These are phyloP conservation scores for Rhinocladiella mackenziei DNA, from an alignment of 2,329 filamentous ascomycete genomes.

Conservation along the genomic window DNA sequence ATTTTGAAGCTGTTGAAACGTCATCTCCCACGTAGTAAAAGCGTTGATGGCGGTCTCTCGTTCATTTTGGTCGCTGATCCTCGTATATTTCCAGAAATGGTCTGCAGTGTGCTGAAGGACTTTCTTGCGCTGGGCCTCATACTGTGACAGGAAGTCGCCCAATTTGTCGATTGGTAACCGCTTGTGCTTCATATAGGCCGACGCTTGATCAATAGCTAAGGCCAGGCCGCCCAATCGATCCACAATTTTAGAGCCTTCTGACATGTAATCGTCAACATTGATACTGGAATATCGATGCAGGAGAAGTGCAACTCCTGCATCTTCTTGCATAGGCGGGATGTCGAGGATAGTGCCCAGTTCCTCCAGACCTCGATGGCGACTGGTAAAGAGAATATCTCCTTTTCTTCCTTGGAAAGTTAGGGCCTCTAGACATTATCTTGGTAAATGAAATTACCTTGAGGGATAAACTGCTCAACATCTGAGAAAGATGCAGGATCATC, in stretches of 20 bases:
- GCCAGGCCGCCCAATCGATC: slow-evolving; percentile 4
- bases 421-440: neutral
- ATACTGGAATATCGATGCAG: slow-evolving; percentile 4
- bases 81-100: slow-evolving; percentile 5
- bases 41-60: slow-evolving; percentile 6
- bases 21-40: slow-evolving; percentile 9
- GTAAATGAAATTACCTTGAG: slow-evolving; percentile 2
- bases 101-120: slow-evolving; percentile 7
- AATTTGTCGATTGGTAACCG: slow-evolving; percentile 2
- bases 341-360: slow-evolving; percentile 5
- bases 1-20: slow-evolving; percentile 2
- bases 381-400: slow-evolving; percentile 7
- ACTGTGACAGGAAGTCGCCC: slow-evolving; percentile 1
- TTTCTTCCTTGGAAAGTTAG: slow-evolving; percentile 3
- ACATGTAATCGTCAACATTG: slow-evolving; percentile 3
- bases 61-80: slow-evolving; percentile 1
- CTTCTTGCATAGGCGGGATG: slow-evolving; percentile 5
- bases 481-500: slow-evolving; percentile 3
- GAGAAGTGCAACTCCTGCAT: slow-evolving; percentile 3
- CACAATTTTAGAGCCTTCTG: slow-evolving; percentile 1
- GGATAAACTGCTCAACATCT: slow-evolving; percentile 2
- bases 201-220: slow-evolving; percentile 8
- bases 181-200: slow-evolving; percentile 5
- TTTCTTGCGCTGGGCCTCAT: slow-evolving; percentile 5
- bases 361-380: slow-evolving; percentile 5